These are phyloP conservation scores for Coprinopsis sp. DNA, from an alignment of 768 basidiomycete genomes.

Conservation along the genomic window DNA sequence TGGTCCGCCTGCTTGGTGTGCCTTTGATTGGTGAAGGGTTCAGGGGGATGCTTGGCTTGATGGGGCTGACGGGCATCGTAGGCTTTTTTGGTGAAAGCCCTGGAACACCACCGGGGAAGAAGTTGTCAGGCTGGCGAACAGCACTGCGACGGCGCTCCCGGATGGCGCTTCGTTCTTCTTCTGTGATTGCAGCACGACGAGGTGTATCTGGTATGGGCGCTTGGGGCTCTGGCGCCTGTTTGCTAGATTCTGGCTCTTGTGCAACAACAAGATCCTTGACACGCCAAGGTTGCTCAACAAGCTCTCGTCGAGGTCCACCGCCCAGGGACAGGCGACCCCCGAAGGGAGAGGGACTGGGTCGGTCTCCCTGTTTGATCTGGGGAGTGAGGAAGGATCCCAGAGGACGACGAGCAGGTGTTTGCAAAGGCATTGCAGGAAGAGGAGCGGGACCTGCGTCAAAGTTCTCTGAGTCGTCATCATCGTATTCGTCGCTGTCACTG, in stretches of 20 bases:
- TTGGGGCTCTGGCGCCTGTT: slow-evolving; percentile 2
- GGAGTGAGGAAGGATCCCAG: slow-evolving; percentile 57
- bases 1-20: slow-evolving; percentile 8
- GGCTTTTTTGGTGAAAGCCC: slow-evolving; percentile 38
- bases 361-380: slow-evolving; percentile 28
- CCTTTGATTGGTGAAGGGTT: slow-evolving; percentile 5
- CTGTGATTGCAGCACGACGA: slow-evolving; percentile 24
- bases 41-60: slow-evolving; percentile 14
- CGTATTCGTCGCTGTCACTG: slow-evolving; percentile 17
- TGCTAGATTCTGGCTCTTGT: slow-evolving; percentile 5
- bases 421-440: slow-evolving; percentile 13
- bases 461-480: slow-evolving; percentile 9
- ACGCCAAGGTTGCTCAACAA: slow-evolving; percentile 50
- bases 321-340: slow-evolving; percentile 34
- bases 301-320: slow-evolving; percentile 42
- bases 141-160: slow-evolving; percentile 61
- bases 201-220: slow-evolving; percentile 13
- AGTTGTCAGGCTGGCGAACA: slow-evolving; percentile 41
- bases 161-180: slow-evolving; percentile 55
- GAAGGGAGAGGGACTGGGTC: slow-evolving; percentile 12
- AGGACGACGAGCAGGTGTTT: slow-evolving; percentile 27
- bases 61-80: slow-evolving; percentile 13
- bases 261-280: slow-evolving; percentile 49
- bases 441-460: slow-evolving; percentile 9
- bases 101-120: slow-evolving; percentile 50